A percentile compares a stretch with the other conserved stretches of the same genome.
phyloP scores from a whole-genome alignment of 805 yeast species.

The Cyberlindnera misumaiensis region DNA sequence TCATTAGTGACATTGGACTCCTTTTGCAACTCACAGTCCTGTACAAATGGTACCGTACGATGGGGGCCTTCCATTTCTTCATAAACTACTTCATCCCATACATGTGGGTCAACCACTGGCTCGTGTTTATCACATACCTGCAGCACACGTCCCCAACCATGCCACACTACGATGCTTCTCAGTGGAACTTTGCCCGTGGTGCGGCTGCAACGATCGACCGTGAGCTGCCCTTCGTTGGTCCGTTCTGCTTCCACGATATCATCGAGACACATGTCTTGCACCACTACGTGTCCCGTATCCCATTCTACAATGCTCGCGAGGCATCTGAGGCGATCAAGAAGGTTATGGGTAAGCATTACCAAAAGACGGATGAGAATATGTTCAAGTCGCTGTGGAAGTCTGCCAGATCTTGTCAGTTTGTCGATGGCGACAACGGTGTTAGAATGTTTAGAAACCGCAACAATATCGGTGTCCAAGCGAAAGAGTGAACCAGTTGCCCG shows the following conservation, averaged over 20 bases:
- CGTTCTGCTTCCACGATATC: constrained; percentile 77
- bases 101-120: constrained; percentile 82
- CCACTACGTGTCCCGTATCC: constrained; percentile 78
- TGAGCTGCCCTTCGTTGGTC: constrained; percentile 74
- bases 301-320: constrained; percentile 80
- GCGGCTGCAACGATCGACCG: constrained; percentile 88
- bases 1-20: constrained; percentile 70
- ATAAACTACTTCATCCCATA: constrained; percentile 75
- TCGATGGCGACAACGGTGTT: constrained; percentile 65
- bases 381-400: constrained; percentile 58
- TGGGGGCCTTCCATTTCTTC: constrained; percentile 56
- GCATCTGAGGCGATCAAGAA: constrained; percentile 73
- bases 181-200: constrained; percentile 85
- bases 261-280: constrained; percentile 88
- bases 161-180: constrained; percentile 70
- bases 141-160: constrained; percentile 77
- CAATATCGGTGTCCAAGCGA: constrained; percentile 39
- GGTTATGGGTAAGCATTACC: constrained; percentile 82
- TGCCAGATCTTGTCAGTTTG: constrained; percentile 63
- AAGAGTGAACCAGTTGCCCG: background rate
- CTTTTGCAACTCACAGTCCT: constrained; percentile 42
- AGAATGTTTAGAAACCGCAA: constrained; percentile 72
- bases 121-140: constrained; percentile 76
- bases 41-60: constrained; percentile 52
- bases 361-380: constrained; percentile 63